phyloP scores from a whole-genome alignment of 208 protist species.

The Leishmania guyanensis region DNA sequence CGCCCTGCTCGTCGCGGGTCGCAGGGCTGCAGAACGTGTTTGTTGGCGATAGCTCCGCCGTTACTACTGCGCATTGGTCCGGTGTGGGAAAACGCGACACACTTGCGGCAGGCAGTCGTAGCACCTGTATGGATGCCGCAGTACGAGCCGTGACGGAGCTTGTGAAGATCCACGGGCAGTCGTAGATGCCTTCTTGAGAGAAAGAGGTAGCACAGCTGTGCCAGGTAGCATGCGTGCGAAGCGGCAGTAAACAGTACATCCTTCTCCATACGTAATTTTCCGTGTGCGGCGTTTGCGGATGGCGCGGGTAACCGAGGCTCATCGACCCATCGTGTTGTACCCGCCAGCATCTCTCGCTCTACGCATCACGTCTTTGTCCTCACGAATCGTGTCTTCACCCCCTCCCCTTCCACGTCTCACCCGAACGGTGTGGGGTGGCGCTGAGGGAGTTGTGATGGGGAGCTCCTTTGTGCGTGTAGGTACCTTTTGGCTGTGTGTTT shows the following conservation, averaged over 20 bases:
- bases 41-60: slow-evolving; percentile 75
- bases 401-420: background rate
- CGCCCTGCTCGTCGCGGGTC: slow-evolving; percentile 26
- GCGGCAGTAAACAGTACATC: background rate
- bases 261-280: background rate
- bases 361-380: background rate
- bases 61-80: slow-evolving; percentile 46
- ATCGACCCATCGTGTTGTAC: background rate
- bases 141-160: slow-evolving; percentile 42
- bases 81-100: slow-evolving; percentile 29
- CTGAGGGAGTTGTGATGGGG: background rate
- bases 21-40: slow-evolving; percentile 45
- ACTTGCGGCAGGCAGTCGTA: slow-evolving; percentile 56
- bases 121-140: slow-evolving; percentile 57
- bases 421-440: background rate
- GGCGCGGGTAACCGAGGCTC: background rate
- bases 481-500: background rate
- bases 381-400: background rate
- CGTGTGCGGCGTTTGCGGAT: background rate
- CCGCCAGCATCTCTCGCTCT: background rate
- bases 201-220: background rate
- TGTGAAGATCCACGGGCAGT: background rate
- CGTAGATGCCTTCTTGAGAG: background rate
- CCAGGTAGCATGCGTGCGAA: background rate
- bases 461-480: background rate